Evolutionary conservation across 176 grass and related monocot species (phyloP), one percentile per base, ranked within the genome.

Genomic region (Avena insularis): DNA sequence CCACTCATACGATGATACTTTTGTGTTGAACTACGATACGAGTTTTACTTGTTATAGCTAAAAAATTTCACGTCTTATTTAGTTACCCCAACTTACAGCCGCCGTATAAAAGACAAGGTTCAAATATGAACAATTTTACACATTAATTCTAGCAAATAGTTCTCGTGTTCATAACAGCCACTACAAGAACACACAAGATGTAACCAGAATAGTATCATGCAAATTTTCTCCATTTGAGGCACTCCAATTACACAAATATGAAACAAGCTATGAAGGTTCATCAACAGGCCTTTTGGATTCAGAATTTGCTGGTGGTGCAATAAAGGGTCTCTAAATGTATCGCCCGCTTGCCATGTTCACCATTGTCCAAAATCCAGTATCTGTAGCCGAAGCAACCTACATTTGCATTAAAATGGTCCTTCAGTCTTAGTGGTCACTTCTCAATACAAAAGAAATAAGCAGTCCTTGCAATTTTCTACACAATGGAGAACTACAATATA

Each of bases 321-420:
- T 84, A 47, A 98, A 79, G 71, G 90, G 87, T 83, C 88, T 91
- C 93, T 91, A 98, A 77, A 98, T 80, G 82, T 95, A 98, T 35
- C 85, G 77, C 79, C 93, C 93, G 15, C 91, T 98, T 67, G 91
- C 93, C 96, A 94, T 98, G 86, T 98, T 91, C 80, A 98, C 93
- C 84, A 90, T 54, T 6, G 86, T 95, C 96, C 91, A 95, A 75
- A 98, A 98, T 23, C 90, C 90, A 3, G 78, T 85, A 81, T 85
- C 82, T 56, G 93, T 69, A 65, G 91, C 88, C 11, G 86, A 95
- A 23, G 89, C 83, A 69, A 98, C 93, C 95, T 97, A 84, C 55
- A 79, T 64, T 79, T 74, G 57, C 4, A 12, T 49, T 67, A 1
- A 79, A 79, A 35, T 9, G 4, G 21, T 43, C 16, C 33, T 8